Evolutionary conservation across 2,329 filamentous ascomycete species (phyloP), one percentile per base, ranked within the genome.

Genomic region (Trematosphaeria pertusa): DNA sequence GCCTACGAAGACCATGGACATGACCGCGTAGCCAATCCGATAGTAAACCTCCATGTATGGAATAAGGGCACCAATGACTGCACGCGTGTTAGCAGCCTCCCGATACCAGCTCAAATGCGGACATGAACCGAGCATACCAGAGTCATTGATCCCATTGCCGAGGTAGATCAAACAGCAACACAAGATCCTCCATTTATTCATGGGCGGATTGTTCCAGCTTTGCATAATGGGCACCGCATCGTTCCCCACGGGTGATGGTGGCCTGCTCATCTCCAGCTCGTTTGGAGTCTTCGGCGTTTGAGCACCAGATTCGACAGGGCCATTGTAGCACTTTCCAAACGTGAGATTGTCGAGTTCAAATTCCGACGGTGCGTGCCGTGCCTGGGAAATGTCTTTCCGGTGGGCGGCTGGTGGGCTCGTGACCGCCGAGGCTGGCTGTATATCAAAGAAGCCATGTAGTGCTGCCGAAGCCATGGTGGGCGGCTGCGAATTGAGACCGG

Each of bases 41-140:
- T 93, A 95, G 60, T 88, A 83, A 68, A 74, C 78, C 67, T 93
- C 88, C 70, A 95, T 88, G 63, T 91, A 91, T 0, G 90, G 89
- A 57, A 95, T 88, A 46, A 94, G 65, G 9, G 89, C 88, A 63
- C 90, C 90, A 1, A 89, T 84, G 0, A 87, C 75, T 58, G 33
- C 0, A 20, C 4, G 4, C 9, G 12, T 19, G 15, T 42, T 26
- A 36, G 17, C 12, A n/a, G 17, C 22, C 33, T 26, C 11, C 12
- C 24, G 12, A 8, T 7, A 7, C 12, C 12, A 12, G 8, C 7
- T 28, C 24, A 30, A 31, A 10, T 11, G 9, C 3, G 7, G 10
- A 14, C 11, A 9, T 35, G 17, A 32, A 14, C 14, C 1, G 5
- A 21, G 18, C 64, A 12, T 59, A 71, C 67, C 86, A 32, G 85